Percentiles rank a stretch among this genome's conserved stretches.
Evolutionary conservation across 306 rosid genomes (phyloP).

Genomic region (Prunus dulcis): DNA sequence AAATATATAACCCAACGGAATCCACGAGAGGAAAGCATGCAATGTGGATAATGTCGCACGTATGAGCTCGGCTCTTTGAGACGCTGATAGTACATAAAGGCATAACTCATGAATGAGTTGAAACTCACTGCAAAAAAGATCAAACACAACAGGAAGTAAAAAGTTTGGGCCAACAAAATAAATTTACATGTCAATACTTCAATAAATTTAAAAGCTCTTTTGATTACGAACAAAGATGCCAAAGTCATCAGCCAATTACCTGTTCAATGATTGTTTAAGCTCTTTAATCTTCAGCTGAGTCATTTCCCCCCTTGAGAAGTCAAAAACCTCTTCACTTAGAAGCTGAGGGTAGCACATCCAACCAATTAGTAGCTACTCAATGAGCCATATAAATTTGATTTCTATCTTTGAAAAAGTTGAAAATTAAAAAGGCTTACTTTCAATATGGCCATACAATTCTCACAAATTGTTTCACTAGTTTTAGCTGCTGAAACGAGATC

Average conservation of each 20-base stretch:
- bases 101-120: conserved; percentile 98
- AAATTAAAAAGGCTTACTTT: conserved; percentile 46
- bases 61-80: conserved; percentile 89
- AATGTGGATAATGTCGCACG: conserved; percentile 88
- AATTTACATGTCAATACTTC: neutral
- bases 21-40: conserved; percentile 98
- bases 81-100: conserved; percentile 88
- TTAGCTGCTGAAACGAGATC: conserved; percentile 91
- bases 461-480: conserved; percentile 94
- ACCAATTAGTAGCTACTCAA: conserved; percentile 1
- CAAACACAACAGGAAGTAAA: conserved; percentile 28
- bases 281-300: conserved; percentile 62
- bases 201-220: neutral
- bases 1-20: conserved; percentile 96
- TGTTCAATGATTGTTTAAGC: conserved; percentile 69
- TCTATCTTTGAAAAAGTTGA: neutral
- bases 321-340: conserved; percentile 67
- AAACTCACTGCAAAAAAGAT: conserved; percentile 75
- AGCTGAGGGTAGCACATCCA: conserved; percentile 37
- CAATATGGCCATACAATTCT: conserved; percentile 94
- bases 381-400: neutral
- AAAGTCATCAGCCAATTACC: conserved; percentile 43
- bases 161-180: conserved; percentile 6
- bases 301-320: conserved; percentile 73
- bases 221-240: neutral